These are phyloP conservation scores for Kodamaea fukazawae DNA, from an alignment of 805 yeast genomes.

Conservation along the genomic window DNA sequence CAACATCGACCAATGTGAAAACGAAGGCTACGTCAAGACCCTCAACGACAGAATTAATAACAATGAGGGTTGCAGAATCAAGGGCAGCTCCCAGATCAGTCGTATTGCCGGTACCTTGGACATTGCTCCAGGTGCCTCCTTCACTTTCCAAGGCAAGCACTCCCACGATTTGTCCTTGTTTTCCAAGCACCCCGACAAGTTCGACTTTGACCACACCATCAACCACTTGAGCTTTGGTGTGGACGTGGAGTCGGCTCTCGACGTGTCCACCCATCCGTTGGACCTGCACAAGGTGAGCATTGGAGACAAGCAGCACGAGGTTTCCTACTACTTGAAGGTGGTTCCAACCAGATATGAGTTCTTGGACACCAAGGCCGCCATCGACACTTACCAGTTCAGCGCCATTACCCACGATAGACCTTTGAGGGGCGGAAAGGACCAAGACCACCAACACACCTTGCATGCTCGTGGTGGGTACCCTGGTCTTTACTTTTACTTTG, in stretches of 20 bases:
- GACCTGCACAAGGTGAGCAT: conserved; percentile 47
- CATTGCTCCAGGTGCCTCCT: conserved; percentile 92
- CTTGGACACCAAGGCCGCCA: conserved; percentile 43
- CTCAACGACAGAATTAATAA: conserved; percentile 51
- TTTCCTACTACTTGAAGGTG: conserved; percentile 79
- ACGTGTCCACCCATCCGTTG: conserved; percentile 58
- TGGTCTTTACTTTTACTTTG: conserved; percentile 83
- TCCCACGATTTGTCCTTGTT: conserved; percentile 82
- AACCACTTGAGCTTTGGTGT: conserved; percentile 70
- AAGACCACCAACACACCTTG: conserved; percentile 82
- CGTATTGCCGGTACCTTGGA: conserved; percentile 89
- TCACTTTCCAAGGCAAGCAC: conserved; percentile 58
- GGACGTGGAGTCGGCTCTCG: conserved; percentile 19
- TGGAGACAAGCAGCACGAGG: conserved; percentile 58
- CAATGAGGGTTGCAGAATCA: conserved; percentile 82
- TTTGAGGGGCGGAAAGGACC: conserved; percentile 80
- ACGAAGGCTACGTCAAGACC: conserved; percentile 74
- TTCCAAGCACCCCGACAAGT: conserved; percentile 49
- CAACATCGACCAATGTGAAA: conserved; percentile 85
- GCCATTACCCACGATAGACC: conserved; percentile 89
- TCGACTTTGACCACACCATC: conserved; percentile 74
- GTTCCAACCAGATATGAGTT: conserved; percentile 86
- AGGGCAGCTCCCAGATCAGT: conserved; percentile 75
- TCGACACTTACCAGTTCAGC: conserved; percentile 88
- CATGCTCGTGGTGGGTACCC: conserved; percentile 88